phyloP scores from a whole-genome alignment of 2,329 filamentous ascomycete genomes.

The Sporothrix luriei region DNA sequence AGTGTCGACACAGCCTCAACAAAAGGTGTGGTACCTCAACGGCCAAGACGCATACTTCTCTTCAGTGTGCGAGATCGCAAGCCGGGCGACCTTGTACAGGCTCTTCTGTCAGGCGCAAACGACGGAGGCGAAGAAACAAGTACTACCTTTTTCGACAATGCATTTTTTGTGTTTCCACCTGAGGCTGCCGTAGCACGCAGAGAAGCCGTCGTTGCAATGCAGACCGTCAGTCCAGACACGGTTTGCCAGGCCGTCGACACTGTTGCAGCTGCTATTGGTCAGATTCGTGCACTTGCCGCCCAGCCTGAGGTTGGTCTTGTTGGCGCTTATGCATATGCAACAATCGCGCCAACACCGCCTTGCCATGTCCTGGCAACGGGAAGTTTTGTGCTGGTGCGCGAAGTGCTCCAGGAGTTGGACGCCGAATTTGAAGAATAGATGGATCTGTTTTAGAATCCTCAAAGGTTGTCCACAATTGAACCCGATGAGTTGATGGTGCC shows the following conservation, averaged over 20 bases:
- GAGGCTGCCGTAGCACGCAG: constrained; percentile 8
- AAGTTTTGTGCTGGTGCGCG: constrained; percentile 53
- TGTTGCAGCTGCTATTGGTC: constrained; percentile 59
- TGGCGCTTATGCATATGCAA: neutral
- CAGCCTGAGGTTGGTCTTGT: neutral
- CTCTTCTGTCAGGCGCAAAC: constrained; percentile 47
- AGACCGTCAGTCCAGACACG: constrained; percentile 21
- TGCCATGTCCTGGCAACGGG: constrained; percentile 54
- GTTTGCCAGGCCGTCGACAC: constrained; percentile 50
- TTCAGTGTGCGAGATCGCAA: constrained; percentile 82
- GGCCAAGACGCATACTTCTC: constrained; percentile 59
- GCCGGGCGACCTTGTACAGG: constrained; percentile 57
- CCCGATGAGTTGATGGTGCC: too few species aligned
- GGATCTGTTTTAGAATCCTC: too few species aligned
- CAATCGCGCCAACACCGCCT: constrained; percentile 34
- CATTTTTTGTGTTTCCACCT: constrained; percentile 34
- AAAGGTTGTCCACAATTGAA: neutral
- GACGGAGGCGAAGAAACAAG: constrained; percentile 41
- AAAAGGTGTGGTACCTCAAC: neutral
- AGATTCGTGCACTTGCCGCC: constrained; percentile 46
- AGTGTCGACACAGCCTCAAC: constrained; percentile 28
- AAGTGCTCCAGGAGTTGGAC: constrained; percentile 41
- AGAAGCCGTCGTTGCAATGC: constrained; percentile 12
- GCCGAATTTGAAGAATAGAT: constrained; percentile 27
- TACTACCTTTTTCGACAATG: constrained; percentile 37